Conservation (phyloP, 352 stramenopile genomes). For the Phytophthora constricta region DNA sequence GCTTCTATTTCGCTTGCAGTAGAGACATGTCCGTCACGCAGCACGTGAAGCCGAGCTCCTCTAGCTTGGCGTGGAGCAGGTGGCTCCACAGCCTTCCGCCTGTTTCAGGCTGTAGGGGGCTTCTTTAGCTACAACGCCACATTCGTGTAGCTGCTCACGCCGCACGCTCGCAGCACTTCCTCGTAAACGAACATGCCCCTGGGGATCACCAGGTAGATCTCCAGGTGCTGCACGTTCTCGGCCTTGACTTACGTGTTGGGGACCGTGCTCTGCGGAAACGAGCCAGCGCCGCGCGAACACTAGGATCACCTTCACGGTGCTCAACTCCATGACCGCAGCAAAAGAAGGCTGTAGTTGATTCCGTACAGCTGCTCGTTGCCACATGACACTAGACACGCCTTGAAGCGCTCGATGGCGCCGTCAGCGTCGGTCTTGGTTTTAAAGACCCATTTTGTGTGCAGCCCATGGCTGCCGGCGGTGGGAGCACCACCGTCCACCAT, state of each 20-base stretch:
- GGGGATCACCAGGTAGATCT: slow-evolving; percentile 32
- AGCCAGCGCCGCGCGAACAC: slow-evolving; percentile 10
- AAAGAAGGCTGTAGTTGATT: slow-evolving; percentile 22
- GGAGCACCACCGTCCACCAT: not conserved
- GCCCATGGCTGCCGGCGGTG: not conserved
- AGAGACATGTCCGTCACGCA: not conserved
- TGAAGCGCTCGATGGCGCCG: slow-evolving; percentile 22
- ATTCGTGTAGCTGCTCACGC: not conserved
- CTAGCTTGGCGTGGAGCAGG: slow-evolving; percentile 2
- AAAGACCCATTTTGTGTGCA: slow-evolving; percentile 18
- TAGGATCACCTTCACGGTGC: slow-evolving; percentile 13
- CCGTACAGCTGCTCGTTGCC: slow-evolving; percentile 28
- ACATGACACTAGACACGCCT: slow-evolving; percentile 19
- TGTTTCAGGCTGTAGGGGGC: not conserved
- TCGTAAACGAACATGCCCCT: not conserved
- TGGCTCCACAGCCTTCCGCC: slow-evolving; percentile 1
- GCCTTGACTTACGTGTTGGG: slow-evolving; percentile 38
- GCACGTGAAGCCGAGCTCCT: not conserved
- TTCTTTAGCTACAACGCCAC: not conserved
- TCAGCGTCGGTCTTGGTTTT: not conserved
- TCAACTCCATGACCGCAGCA: slow-evolving; percentile 31
- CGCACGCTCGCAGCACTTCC: not conserved
- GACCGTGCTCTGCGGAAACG: slow-evolving; percentile 24
- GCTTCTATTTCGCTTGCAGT: not conserved
- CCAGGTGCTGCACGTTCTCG: slow-evolving; percentile 11